These are phyloP conservation scores for Scytalidium lignicola DNA, from an alignment of 2,329 filamentous ascomycete genomes.

Conservation along the genomic window DNA sequence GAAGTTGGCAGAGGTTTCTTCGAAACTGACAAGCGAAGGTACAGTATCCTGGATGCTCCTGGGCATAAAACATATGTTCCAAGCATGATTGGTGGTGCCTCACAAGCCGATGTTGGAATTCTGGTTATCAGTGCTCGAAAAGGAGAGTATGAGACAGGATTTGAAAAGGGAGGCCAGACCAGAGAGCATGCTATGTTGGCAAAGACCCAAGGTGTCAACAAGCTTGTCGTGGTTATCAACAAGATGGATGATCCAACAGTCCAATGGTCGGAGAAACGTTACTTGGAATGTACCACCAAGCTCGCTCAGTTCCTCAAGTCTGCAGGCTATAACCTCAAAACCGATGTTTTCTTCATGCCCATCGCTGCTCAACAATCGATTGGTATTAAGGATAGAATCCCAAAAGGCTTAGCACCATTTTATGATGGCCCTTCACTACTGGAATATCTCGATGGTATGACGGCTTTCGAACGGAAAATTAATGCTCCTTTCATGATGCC, in stretches of 20 bases:
- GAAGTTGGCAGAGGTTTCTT: conserved; percentile 95
- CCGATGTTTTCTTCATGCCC: conserved; percentile 91
- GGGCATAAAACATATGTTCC: conserved; percentile 98
- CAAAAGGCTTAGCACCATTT: conserved; percentile 73
- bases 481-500: conserved; percentile 99
- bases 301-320: conserved; percentile 83
- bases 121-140: conserved; percentile 95
- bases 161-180: conserved; percentile 94
- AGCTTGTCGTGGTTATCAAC: conserved; percentile 91
- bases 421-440: conserved; percentile 86
- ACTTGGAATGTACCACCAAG: conserved; percentile 89
- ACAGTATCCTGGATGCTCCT: conserved; percentile 94
- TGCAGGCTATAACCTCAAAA: conserved; percentile 91
- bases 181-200: conserved; percentile 96
- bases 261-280: conserved; percentile 89
- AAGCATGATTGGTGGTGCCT: conserved; percentile 95
- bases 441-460: conserved; percentile 93
- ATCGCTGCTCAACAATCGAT: conserved; percentile 83
- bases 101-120: conserved; percentile 89
- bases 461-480: conserved; percentile 86
- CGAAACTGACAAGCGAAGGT: conserved; percentile 92
- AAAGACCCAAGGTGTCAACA: conserved; percentile 97
- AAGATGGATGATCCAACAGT: conserved; percentile 99
- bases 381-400: conserved; percentile 84
- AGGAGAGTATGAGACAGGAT: conserved; percentile 98